Evolutionary conservation across 2,329 filamentous ascomycete species (phyloP).

Genomic region (Fusarium bulbicola): DNA sequence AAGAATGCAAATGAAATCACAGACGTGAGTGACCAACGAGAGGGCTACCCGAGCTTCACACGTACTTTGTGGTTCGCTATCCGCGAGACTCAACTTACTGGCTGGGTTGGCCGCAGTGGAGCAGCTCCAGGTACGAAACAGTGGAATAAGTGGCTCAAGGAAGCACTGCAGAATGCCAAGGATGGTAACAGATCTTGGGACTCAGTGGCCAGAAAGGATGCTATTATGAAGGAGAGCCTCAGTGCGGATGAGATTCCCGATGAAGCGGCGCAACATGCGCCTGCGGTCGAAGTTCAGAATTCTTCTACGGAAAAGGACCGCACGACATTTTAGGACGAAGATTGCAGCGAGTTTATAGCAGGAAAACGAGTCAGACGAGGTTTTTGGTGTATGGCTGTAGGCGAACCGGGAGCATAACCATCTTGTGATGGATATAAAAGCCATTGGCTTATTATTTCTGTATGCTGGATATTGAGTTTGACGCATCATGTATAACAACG

Average conservation of each 20-base stretch:
- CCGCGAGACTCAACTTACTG: constrained; percentile 59
- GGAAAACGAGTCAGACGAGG: not conserved
- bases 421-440: not conserved
- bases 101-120: constrained; percentile 62
- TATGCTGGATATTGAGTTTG: not conserved
- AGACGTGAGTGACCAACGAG: constrained; percentile 45
- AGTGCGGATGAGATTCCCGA: constrained; percentile 32
- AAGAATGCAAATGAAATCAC: constrained; percentile 47
- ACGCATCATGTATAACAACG: not conserved
- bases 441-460: not conserved
- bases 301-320: constrained; percentile 32
- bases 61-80: constrained; percentile 68
- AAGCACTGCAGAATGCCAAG: constrained; percentile 55
- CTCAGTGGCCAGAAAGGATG: constrained; percentile 59
- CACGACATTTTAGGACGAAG: constrained; percentile 33
- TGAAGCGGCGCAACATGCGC: constrained; percentile 44
- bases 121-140: constrained; percentile 61
- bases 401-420: not conserved
- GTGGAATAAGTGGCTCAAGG: constrained; percentile 64
- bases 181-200: constrained; percentile 50
- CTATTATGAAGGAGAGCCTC: constrained; percentile 53
- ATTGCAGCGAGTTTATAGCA: not conserved
- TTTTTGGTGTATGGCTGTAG: not conserved
- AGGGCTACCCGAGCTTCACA: constrained; percentile 60
- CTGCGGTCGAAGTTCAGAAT: constrained; percentile 40